Conservation (phyloP, 305 asterid genomes). For the Plantago coronopus region DNA sequence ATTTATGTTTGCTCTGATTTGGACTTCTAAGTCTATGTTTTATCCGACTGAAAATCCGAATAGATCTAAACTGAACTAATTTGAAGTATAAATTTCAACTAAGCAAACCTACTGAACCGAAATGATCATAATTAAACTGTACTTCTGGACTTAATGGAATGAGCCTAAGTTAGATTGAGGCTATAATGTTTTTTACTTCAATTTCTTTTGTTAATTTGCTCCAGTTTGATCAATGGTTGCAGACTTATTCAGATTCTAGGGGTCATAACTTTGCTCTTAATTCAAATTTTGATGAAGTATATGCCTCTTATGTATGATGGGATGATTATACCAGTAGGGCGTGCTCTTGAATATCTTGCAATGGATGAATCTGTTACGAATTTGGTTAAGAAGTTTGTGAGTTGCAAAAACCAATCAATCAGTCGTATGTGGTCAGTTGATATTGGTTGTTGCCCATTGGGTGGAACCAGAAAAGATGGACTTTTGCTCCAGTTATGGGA, state of each 20-base stretch:
- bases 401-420: constrained; percentile 53
- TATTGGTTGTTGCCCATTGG: constrained; percentile 94
- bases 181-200: no score
- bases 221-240: constrained; percentile 28
- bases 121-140: no score
- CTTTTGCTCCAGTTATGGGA: constrained; percentile 63
- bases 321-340: constrained; percentile 82
- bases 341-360: constrained; percentile 96
- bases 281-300: constrained; percentile 72
- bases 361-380: constrained; percentile 51
- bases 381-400: constrained; percentile 57
- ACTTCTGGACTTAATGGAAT: no score
- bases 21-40: no score
- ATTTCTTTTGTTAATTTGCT: constrained; percentile 6
- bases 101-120: no score
- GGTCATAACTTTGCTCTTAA: constrained; percentile 87
- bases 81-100: no score
- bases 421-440: constrained; percentile 89
- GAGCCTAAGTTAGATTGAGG: no score
- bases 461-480: constrained; percentile 74
- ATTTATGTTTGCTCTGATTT: no score
- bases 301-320: constrained; percentile 71
- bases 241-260: constrained; percentile 82
- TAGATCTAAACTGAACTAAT: no score
- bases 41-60: no score